A percentile compares a stretch with the other conserved stretches of the same genome.
Evolutionary conservation across 2,329 filamentous ascomycete species (phyloP).

Genomic region (Fusarium pseudocircinatum): DNA sequence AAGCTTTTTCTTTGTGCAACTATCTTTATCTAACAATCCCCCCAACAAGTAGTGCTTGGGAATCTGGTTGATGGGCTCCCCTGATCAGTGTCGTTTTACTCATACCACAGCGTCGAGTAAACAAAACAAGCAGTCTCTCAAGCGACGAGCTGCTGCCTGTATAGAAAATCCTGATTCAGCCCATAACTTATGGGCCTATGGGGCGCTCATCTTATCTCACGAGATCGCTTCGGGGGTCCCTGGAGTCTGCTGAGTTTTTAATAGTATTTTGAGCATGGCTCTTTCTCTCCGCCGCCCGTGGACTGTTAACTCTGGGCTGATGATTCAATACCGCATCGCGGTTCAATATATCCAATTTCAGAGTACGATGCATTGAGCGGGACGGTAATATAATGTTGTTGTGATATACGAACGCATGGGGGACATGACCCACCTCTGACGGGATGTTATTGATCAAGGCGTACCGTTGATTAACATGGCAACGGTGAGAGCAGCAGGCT

Average conservation of each 20-base stretch:
- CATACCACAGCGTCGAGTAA: neutral
- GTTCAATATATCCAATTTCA: conserved; percentile 4
- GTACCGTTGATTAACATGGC: neutral
- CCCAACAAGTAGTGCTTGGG: neutral
- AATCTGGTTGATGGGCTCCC: neutral
- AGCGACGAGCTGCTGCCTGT: conserved; percentile 11
- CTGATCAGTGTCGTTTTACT: conserved; percentile 12
- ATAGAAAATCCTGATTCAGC: conserved; percentile 18
- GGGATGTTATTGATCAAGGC: neutral
- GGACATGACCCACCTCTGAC: neutral
- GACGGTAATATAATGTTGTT: neutral
- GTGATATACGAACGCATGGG: conserved; percentile 7
- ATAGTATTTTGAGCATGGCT: neutral
- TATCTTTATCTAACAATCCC: neutral
- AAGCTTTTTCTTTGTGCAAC: conserved; percentile 18
- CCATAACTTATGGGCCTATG: conserved; percentile 24
- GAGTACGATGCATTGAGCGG: conserved; percentile 10
- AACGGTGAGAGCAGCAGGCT: neutral
- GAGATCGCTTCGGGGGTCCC: conserved; percentile 14
- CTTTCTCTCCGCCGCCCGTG: neutral
- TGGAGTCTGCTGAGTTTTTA: neutral
- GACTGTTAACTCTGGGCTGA: neutral
- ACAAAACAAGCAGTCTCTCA: conserved; percentile 7
- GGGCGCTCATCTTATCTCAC: conserved; percentile 22
- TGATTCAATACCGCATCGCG: neutral